Conservation (phyloP, 2,329 filamentous ascomycete genomes). For the Ophidiomyces ophidiicola region DNA sequence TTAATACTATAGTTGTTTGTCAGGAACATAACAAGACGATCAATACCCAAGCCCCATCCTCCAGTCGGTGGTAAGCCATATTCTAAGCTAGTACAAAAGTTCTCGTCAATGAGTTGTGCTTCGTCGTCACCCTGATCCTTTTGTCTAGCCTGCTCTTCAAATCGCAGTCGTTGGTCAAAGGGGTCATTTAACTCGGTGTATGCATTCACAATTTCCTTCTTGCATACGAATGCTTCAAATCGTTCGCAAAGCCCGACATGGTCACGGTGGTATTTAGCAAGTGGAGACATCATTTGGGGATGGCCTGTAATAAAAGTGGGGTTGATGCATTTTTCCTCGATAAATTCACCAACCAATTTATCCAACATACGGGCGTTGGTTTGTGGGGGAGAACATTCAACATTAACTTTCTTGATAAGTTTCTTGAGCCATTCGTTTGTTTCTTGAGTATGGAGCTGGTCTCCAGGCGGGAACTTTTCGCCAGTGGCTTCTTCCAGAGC, state of each 20-base stretch:
- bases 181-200: slow-evolving; percentile 98
- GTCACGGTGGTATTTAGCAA: slow-evolving; percentile 86
- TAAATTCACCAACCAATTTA: slow-evolving; percentile 85
- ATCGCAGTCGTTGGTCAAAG: slow-evolving; percentile 81
- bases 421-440: slow-evolving; percentile 77
- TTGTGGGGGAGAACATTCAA: slow-evolving; percentile 78
- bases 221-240: slow-evolving; percentile 94
- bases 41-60: slow-evolving; percentile 93
- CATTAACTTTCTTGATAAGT: slow-evolving; percentile 75
- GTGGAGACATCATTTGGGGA: slow-evolving; percentile 76
- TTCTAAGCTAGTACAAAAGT: slow-evolving; percentile 81
- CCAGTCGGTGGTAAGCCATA: slow-evolving; percentile 86
- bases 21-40: slow-evolving; percentile 88
- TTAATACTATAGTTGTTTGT: slow-evolving; percentile 93
- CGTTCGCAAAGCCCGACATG: slow-evolving; percentile 82
- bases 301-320: slow-evolving; percentile 87
- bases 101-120: slow-evolving; percentile 91
- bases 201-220: slow-evolving; percentile 93
- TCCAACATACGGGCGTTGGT: slow-evolving; percentile 96
- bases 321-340: slow-evolving; percentile 87
- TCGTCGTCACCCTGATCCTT: slow-evolving; percentile 96
- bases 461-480: slow-evolving; percentile 84
- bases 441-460: slow-evolving; percentile 80
- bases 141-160: slow-evolving; percentile 90
- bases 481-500: slow-evolving; percentile 78